phyloP scores from a whole-genome alignment of 2,329 filamentous ascomycete species.

The Beauveria scarabaeidicola region DNA sequence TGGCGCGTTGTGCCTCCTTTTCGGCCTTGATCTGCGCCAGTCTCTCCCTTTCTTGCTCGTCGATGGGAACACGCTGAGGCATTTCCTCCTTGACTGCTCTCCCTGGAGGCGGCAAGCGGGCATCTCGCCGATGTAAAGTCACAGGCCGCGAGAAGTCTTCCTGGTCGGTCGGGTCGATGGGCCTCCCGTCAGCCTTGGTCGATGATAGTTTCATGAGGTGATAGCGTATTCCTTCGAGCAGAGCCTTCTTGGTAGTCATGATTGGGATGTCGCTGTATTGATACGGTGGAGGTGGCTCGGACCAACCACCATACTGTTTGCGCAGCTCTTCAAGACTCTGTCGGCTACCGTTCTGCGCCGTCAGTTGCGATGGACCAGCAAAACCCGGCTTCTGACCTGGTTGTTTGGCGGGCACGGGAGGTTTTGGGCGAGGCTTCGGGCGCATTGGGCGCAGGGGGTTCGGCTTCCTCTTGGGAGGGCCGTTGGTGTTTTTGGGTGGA shows the following conservation, averaged over 20 bases:
- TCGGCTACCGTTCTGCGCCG: constrained; percentile 21
- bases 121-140: constrained; percentile 80
- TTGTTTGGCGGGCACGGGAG: constrained; percentile 55
- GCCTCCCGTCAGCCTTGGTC: constrained; percentile 47
- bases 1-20: constrained; percentile 74
- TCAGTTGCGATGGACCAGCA: constrained; percentile 14
- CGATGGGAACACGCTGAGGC: constrained; percentile 33
- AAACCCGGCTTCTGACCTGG: constrained; percentile 14
- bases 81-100: constrained; percentile 54
- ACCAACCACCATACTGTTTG: constrained; percentile 48
- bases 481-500: constrained; percentile 28
- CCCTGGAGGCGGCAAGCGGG: constrained; percentile 58
- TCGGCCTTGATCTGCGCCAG: constrained; percentile 67
- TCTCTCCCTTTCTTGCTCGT: constrained; percentile 53
- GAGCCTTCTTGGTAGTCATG: constrained; percentile 70
- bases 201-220: constrained; percentile 77
- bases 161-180: constrained; percentile 60
- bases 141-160: constrained; percentile 81
- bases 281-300: constrained; percentile 37
- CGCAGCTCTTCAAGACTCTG: constrained; percentile 34
- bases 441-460: constrained; percentile 34
- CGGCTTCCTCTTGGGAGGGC: constrained; percentile 21
- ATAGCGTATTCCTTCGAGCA: constrained; percentile 72
- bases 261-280: constrained; percentile 55
- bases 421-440: constrained; percentile 43